Percentiles rank a stretch among this genome's conserved stretches.
These are phyloP conservation scores for Oryza officinalis DNA, from an alignment of 176 grass and related monocot genomes.

Conservation along the genomic window DNA sequence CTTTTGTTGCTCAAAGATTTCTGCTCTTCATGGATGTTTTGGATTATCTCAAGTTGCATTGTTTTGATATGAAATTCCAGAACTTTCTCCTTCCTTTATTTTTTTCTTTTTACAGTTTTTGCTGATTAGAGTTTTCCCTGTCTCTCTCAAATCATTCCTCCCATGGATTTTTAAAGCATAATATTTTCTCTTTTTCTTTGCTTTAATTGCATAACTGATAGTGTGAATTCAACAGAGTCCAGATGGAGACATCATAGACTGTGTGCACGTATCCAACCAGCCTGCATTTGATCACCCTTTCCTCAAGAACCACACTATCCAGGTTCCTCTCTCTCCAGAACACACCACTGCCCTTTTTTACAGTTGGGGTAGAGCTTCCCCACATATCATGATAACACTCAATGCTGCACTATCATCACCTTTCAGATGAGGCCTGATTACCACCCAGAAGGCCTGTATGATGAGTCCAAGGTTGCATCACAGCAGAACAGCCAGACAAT, in stretches of 20 bases:
- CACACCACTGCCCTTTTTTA: background rate
- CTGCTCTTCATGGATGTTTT: background rate
- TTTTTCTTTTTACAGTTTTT: background rate
- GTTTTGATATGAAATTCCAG: background rate
- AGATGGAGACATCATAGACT: conserved; percentile 75
- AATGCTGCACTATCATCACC: background rate
- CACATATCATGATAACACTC: conserved; percentile 26
- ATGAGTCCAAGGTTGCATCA: conserved; percentile 59
- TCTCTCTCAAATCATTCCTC: background rate
- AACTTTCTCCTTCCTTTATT: background rate
- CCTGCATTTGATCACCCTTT: conserved; percentile 79
- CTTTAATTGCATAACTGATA: conserved; percentile 27
- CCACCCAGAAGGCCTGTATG: conserved; percentile 66
- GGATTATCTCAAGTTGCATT: background rate
- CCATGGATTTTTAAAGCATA: background rate
- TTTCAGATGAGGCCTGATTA: conserved; percentile 67
- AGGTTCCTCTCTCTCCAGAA: conserved; percentile 51
- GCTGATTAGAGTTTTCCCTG: background rate
- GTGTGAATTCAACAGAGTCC: conserved; percentile 49
- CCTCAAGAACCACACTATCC: conserved; percentile 68
- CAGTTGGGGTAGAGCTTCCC: background rate
- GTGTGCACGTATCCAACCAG: conserved; percentile 69
- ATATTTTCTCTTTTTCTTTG: background rate
- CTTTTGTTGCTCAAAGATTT: background rate
- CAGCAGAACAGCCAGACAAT: conserved; percentile 38